phyloP scores from a whole-genome alignment of 2,329 filamentous ascomycete species.

The Xylaria sp. region DNA sequence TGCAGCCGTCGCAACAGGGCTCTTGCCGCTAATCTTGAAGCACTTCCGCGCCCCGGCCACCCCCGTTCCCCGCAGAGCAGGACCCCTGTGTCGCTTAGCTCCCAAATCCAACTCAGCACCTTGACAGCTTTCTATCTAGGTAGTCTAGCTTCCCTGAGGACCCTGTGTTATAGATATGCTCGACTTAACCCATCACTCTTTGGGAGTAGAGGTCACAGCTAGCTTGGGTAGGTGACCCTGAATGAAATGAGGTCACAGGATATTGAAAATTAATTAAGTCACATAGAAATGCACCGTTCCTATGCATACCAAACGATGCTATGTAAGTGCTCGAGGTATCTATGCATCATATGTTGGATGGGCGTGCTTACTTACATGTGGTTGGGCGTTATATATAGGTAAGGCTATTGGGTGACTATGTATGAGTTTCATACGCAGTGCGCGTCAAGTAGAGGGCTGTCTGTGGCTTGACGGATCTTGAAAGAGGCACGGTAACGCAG shows the following conservation, averaged over 20 bases:
- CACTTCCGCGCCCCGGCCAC: constrained; percentile 45
- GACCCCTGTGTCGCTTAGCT: constrained; percentile 42
- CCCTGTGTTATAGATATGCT: neutral
- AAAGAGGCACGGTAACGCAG: constrained; percentile 5
- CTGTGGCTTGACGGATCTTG: constrained; percentile 16
- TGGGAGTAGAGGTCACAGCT: neutral
- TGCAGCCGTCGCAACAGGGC: constrained; percentile 45
- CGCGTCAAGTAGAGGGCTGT: neutral
- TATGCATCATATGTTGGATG: neutral
- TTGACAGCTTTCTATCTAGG: neutral
- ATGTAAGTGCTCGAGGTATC: neutral
- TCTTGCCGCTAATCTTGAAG: constrained; percentile 44
- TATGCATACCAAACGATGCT: neutral
- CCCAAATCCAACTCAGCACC: constrained; percentile 28
- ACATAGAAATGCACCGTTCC: neutral
- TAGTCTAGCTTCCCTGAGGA: neutral
- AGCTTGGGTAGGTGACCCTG: neutral
- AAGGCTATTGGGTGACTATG: neutral
- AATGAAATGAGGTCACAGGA: neutral
- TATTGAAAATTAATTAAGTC: neutral
- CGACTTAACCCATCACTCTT: neutral
- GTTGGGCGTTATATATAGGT: neutral
- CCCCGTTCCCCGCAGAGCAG: constrained; percentile 29
- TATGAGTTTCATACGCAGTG: neutral
- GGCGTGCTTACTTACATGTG: neutral